Conservation (phyloP, 2,329 filamentous ascomycete genomes). For the Claviceps sp. region DNA sequence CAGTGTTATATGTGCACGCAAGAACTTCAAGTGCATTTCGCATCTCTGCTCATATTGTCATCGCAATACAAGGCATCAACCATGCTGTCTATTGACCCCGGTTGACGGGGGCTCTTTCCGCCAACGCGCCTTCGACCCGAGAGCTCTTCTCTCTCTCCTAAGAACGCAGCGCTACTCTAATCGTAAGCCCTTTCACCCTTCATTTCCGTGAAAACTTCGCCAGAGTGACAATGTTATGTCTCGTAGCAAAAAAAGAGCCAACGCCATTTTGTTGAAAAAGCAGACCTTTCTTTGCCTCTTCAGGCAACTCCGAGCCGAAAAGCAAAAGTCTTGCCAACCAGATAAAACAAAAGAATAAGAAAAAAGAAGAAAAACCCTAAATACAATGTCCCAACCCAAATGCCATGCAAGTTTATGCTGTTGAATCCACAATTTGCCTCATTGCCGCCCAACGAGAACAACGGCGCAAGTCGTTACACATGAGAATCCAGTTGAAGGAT, state of each 20-base stretch:
- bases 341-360: background rate
- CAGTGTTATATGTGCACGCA: background rate
- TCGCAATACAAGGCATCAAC: conserved; percentile 7
- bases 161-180: too few species aligned
- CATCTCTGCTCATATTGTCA: background rate
- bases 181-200: too few species aligned
- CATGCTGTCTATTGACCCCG: conserved; percentile 21
- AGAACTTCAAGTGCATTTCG: background rate
- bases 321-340: background rate
- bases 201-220: conserved; percentile 7
- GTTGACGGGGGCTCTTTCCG: conserved; percentile 27
- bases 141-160: conserved; percentile 14
- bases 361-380: conserved; percentile 8
- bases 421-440: conserved; percentile 29
- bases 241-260: conserved; percentile 23
- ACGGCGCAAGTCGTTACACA: conserved; percentile 22
- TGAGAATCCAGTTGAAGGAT: conserved; percentile 27
- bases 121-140: conserved; percentile 4
- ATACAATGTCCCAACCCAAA: conserved; percentile 18
- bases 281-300: conserved; percentile 20
- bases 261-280: conserved; percentile 29
- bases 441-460: conserved; percentile 18
- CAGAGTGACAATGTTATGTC: conserved; percentile 17
- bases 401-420: conserved; percentile 30
- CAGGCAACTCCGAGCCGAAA: background rate